Conservation (phyloP, 2,329 filamentous ascomycete species). For the Colletotrichum sp. region DNA sequence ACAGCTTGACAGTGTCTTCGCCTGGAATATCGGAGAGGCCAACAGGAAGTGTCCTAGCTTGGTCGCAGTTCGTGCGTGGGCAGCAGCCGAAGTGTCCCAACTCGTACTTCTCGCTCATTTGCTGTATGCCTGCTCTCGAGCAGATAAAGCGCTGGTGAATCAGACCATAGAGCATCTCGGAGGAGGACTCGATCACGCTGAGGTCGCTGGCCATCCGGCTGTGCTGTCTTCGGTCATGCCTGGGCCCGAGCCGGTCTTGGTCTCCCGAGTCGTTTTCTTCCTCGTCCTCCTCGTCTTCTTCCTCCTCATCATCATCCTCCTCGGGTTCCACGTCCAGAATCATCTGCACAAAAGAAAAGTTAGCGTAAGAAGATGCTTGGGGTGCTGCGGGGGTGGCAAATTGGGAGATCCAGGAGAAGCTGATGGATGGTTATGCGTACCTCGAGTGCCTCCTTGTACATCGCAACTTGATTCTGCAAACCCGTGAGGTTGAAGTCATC, state of each 20-base stretch:
- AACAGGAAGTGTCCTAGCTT: slow-evolving; percentile 88
- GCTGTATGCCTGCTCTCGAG: slow-evolving; percentile 92
- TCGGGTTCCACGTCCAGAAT: slow-evolving; percentile 98
- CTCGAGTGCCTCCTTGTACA: slow-evolving; percentile 99
- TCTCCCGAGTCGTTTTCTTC: slow-evolving; percentile 75
- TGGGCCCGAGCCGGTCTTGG: slow-evolving; percentile 54
- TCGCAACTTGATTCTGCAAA: slow-evolving; percentile 90
- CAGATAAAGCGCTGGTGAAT: slow-evolving; percentile 99
- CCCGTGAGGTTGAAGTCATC: slow-evolving; percentile 99
- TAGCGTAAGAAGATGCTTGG: slow-evolving; percentile 10
- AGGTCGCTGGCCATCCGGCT: slow-evolving; percentile 90
- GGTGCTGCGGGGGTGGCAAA: neutral
- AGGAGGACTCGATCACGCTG: slow-evolving; percentile 94
- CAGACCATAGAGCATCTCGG: slow-evolving; percentile 96
- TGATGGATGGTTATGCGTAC: slow-evolving; percentile 40
- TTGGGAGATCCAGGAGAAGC: neutral
- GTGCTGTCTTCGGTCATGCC: slow-evolving; percentile 75
- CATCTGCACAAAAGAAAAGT: slow-evolving; percentile 63
- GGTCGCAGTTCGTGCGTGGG: slow-evolving; percentile 91
- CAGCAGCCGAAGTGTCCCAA: slow-evolving; percentile 94
- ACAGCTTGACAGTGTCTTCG: slow-evolving; percentile 97
- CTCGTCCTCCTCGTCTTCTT: slow-evolving; percentile 77
- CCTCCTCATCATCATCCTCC: slow-evolving; percentile 87
- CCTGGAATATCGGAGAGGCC: slow-evolving; percentile 94
- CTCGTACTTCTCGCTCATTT: slow-evolving; percentile 99